Base-by-base conservation (phyloP, 495 filamentous ascomycete species). In the Aspergillus kassunensis region DNA sequence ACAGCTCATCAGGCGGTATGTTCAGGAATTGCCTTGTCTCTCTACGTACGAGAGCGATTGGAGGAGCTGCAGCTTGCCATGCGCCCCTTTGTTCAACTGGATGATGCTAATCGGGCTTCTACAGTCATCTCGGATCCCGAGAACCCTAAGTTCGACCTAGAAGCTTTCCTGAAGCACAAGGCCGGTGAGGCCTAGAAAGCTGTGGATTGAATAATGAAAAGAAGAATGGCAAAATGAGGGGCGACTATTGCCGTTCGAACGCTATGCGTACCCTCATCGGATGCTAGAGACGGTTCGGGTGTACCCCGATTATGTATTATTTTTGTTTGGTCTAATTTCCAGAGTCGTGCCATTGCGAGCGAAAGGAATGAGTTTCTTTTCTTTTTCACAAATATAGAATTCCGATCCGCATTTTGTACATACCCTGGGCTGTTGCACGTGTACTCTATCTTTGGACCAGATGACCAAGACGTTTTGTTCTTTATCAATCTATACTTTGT, bases 91-190 rank as follows among this genome's bases (percentile, higher is more conserved):
- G 8, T 31, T 36, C 21, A 18, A 24, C 42, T 19, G 31, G 52
- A 39, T 13, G 47, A 59, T 55, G 46, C 70, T 72, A 55, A 65
- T 44, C 20, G 25, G 24, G 50, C 21, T 23, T 43, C 21, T 59
- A 58, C 67, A 95, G 89, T 91, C 53, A 84, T 92, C 71, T 84
- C 85, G 66, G 88, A 97, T 71, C 85, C 87, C 44, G 80, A 83
- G 53, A 84, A 91, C 66, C 80, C 88, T 57, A 84, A 86, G 57
- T 97, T 97, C 76, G 90, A 98, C 67, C 76, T 97, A 46, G 91
- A 96, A 74, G 83, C 85, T 40, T 91, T 82, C 71, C 64, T 96
- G 64, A 83, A 84, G 54, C 71, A 80, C 57, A 78, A 90, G 57
- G 73, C 76, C 36, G 76, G 76, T 49, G 74, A 80, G 65, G 72